Evolutionary conservation across 2,329 filamentous ascomycete species (phyloP), one percentile per base, ranked within the genome.

Genomic region (Tolypocladium sp.): DNA sequence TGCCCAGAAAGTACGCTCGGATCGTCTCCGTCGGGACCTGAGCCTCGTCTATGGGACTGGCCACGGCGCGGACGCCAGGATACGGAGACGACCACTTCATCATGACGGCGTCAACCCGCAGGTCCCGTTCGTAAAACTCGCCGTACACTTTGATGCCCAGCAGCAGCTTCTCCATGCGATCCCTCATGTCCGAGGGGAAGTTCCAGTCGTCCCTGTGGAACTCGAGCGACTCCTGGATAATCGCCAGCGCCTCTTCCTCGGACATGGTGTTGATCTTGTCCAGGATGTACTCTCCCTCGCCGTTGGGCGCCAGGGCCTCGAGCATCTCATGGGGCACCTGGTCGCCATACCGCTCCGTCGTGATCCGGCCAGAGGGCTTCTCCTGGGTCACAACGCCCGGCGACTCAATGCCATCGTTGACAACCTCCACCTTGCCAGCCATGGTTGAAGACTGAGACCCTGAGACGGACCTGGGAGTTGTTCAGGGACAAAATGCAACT

Each of bases 161-260:
- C 2, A 78, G 62, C 1, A 77, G 67, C n/a, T 64, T 65, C 57
- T 65, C 62, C 73, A 78, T 76, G 22, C 73, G 73, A n/a, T 69
- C 69, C 30, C 74, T 67, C 74, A 77, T 77, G 5, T 75, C 73
- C 2, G 69, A 64, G 0, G 76, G 76, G 44, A 78, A 77, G 63
- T 77, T 77, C 73, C 74, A 77, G 63, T 78, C 76, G 57, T 77
- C 76, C 27, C 67, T 64, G 61, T 76, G 74, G 62, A 77, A 77
- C 22, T 68, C 65, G 56, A 74, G 63, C 0, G 71, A 67, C 61
- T 77, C 74, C 2, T 65, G 58, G 10, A 78, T 60, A 55, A 77
- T 76, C 33, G 68, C 71, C 6, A 75, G 35, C 0, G 76, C 76
- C 58, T 77, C 74, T 35, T 76, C 75, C 66, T 75, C 74, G 51